Evolutionary conservation across 164 flowering plant species (phyloP).

Genomic region (Piper betle): DNA sequence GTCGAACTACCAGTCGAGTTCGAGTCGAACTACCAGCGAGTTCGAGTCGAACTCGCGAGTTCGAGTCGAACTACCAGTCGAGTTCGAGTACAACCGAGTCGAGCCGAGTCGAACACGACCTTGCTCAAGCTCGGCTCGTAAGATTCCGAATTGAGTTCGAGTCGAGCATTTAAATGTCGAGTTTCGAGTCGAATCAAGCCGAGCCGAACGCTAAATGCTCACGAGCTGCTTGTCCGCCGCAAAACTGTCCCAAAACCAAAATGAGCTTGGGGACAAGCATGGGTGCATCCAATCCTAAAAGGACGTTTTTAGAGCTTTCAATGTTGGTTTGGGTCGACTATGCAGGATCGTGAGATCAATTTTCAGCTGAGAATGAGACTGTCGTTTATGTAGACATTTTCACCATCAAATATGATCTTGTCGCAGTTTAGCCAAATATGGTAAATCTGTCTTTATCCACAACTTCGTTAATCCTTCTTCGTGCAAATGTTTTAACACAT

Average conservation of each 20-base stretch:
- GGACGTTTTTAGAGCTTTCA: conserved; percentile 33
- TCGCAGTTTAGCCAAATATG: conserved; percentile 29
- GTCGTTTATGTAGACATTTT: conserved; percentile 42
- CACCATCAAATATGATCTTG: conserved; percentile 39
- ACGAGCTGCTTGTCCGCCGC: conserved; percentile 54
- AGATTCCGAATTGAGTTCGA: no score
- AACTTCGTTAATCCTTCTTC: neutral
- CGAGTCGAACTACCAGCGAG: no score
- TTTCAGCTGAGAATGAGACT: conserved; percentile 21
- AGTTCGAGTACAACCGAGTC: no score
- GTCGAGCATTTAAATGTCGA: no score
- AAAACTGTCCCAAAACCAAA: conserved; percentile 25
- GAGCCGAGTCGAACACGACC: no score
- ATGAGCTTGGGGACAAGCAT: conserved; percentile 17
- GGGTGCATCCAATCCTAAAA: conserved; percentile 40
- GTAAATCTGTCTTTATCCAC: conserved; percentile 11
- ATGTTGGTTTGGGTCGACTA: conserved; percentile 16
- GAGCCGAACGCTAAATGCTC: no score
- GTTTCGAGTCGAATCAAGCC: no score
- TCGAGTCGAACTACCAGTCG: no score
- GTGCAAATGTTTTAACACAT: neutral
- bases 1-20: no score
- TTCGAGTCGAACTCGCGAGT: no score
- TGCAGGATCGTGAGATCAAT: conserved; percentile 21
- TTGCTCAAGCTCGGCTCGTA: no score